Evolutionary conservation across 306 rosid species (phyloP), one percentile per base, ranked within the genome.

Genomic region (Corylus americana): DNA sequence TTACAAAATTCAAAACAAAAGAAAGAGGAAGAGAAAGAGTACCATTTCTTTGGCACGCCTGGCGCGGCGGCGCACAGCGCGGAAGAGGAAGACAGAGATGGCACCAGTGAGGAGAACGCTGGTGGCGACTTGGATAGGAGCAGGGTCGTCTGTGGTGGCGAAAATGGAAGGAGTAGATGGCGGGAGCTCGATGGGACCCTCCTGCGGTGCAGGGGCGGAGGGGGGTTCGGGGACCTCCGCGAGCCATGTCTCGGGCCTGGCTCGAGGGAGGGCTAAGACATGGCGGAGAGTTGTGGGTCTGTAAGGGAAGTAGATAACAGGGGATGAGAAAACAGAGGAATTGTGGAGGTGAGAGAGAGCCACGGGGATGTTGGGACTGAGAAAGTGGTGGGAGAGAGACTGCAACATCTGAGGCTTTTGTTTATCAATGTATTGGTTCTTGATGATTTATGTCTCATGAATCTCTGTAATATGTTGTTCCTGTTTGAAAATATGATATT

Each of bases 101-200:
- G 99, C 88, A 29, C 92, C 99, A 0, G 99, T 91, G 80, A 95
- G 98, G 54, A 95, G 97, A 80, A 95, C 79, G 74, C 97, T 95
- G 81, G 98, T 80, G 61, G 99, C 96, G 3, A 92, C 80, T 80
- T 95, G 99, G 61, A 95, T 80, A 5, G 88, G 27, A 77, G 99
- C 86, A 76, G 99, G 97, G 69, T 93, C 91, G 47, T 95, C 98
- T 4, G 81, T 47, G 82, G 91, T 78, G 29, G 94, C 89, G 71
- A 95, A 88, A 73, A 95, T 73, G 67, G 99, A 87, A 71, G 91
- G 85, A 44, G 88, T n/a, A 5, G 92, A 55, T 2, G 69, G 59
- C 13, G 92, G 87, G 47, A 95, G 87, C 57, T 95, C 91, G 1
- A 93, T 27, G 76, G 98, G 98, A 5, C 98, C 99, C 25, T 85